These are phyloP conservation scores for Penicillium cosmopolitanum DNA, from an alignment of 495 filamentous ascomycete genomes.

Conservation along the genomic window DNA sequence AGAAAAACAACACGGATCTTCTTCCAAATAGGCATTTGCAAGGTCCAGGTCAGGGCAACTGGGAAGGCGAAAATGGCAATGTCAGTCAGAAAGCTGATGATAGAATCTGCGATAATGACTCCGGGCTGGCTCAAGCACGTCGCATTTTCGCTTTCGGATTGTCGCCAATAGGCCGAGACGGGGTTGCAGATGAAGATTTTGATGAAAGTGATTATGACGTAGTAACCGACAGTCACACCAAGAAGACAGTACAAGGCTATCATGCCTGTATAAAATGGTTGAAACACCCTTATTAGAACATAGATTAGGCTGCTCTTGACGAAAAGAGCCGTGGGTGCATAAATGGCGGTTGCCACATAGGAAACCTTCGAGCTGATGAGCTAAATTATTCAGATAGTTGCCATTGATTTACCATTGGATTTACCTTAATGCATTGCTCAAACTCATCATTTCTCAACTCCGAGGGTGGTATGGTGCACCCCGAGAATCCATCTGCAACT, in stretches of 20 bases:
- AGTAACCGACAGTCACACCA: conserved; percentile 32
- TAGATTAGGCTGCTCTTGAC: conserved; percentile 37
- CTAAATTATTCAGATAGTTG: not conserved
- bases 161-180: conserved; percentile 29
- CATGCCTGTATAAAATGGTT: conserved; percentile 23
- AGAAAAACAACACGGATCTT: conserved; percentile 32
- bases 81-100: conserved; percentile 36
- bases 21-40: conserved; percentile 35
- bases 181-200: conserved; percentile 37
- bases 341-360: conserved; percentile 28
- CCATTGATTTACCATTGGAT: not conserved
- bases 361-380: conserved; percentile 13
- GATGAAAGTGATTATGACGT: conserved; percentile 29
- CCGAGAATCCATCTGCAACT: conserved; percentile 1
- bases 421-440: conserved; percentile 6
- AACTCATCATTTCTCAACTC: not conserved
- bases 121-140: conserved; percentile 31
- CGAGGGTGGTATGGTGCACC: not conserved
- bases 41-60: conserved; percentile 31
- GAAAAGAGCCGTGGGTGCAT: conserved; percentile 37
- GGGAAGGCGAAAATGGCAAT: conserved; percentile 36
- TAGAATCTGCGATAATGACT: conserved; percentile 34
- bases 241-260: conserved; percentile 31
- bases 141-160: conserved; percentile 1
- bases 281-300: conserved; percentile 36